A percentile compares a stretch with the other conserved stretches of the same genome.
These are phyloP conservation scores for Vickermania ingenoplastis DNA, from an alignment of 208 protist genomes.

Conservation along the genomic window DNA sequence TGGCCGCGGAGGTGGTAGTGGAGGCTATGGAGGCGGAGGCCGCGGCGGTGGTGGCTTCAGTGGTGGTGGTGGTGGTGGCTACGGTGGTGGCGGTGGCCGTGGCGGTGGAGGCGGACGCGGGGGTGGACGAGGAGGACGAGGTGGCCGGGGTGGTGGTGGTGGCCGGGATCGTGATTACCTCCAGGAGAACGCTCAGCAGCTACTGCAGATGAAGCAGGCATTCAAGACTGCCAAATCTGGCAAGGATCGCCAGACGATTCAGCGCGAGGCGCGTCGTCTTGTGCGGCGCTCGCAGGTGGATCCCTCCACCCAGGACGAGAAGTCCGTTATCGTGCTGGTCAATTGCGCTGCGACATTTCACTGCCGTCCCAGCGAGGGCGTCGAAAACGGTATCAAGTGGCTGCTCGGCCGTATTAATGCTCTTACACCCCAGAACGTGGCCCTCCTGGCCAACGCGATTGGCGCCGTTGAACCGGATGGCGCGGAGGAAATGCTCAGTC, in stretches of 20 bases:
- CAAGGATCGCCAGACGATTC: constrained; percentile 39
- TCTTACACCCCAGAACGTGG: constrained; percentile 68
- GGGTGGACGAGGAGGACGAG: constrained; percentile 6
- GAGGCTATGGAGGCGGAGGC: not conserved
- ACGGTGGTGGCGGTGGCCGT: not conserved
- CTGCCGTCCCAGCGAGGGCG: constrained; percentile 16
- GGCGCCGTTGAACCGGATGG: constrained; percentile 27
- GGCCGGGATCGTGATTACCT: constrained; percentile 18
- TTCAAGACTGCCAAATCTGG: constrained; percentile 40
- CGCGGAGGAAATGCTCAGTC: constrained; percentile 24
- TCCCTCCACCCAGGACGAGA: constrained; percentile 77
- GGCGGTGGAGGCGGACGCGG: not conserved
- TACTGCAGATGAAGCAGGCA: constrained; percentile 57
- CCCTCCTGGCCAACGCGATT: constrained; percentile 66
- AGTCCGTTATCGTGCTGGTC: constrained; percentile 50
- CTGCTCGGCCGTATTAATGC: constrained; percentile 44
- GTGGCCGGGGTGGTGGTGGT: constrained; percentile 2
- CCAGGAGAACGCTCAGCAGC: constrained; percentile 27
- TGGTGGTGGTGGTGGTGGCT: not conserved
- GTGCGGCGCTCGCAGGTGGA: constrained; percentile 48
- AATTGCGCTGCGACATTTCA: constrained; percentile 66
- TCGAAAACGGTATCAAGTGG: constrained; percentile 56
- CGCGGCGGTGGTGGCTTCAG: not conserved
- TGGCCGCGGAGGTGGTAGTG: not conserved
- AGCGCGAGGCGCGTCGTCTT: constrained; percentile 36